These are phyloP conservation scores for Hypoxylon cercidicola DNA, from an alignment of 495 filamentous ascomycete species.

Conservation along the genomic window DNA sequence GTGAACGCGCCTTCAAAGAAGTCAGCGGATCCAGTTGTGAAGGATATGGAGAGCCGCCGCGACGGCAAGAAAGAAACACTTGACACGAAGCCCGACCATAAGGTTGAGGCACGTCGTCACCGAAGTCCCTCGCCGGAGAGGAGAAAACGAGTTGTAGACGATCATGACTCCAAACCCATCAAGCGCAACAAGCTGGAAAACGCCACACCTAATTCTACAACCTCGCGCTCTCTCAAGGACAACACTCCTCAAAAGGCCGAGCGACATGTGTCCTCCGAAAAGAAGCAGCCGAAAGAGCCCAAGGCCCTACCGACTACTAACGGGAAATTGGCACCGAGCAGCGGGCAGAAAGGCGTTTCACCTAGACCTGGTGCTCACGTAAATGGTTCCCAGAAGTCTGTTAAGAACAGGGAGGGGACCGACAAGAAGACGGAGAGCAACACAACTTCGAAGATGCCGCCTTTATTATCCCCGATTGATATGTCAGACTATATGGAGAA, in stretches of 20 bases:
- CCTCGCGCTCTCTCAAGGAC: constrained; percentile 41
- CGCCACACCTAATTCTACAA: constrained; percentile 37
- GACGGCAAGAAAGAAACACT: constrained; percentile 25
- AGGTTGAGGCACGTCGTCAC: constrained; percentile 41
- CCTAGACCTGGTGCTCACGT: constrained; percentile 49
- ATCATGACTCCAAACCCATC: constrained; percentile 46
- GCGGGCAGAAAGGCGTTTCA: constrained; percentile 48
- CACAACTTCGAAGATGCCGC: constrained; percentile 47
- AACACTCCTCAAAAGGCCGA: constrained; percentile 33
- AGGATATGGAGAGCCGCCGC: constrained; percentile 45
- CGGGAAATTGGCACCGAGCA: constrained; percentile 46
- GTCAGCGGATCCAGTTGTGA: constrained; percentile 16
- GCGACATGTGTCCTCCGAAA: constrained; percentile 37
- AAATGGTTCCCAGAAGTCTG: constrained; percentile 51
- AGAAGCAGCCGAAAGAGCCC: constrained; percentile 40
- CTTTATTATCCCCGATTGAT: constrained; percentile 55
- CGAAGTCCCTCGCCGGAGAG: constrained; percentile 48
- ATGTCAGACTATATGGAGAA: constrained; percentile 49
- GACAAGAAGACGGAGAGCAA: constrained; percentile 50
- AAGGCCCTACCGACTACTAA: constrained; percentile 47
- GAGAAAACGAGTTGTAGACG: constrained; percentile 53
- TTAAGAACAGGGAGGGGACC: constrained; percentile 45
- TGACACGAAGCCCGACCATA: constrained; percentile 40
- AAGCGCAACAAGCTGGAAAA: constrained; percentile 54
- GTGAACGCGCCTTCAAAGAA: constrained; percentile 38